phyloP scores from a whole-genome alignment of 2,329 filamentous ascomycete species.

The Fonsecaea multimorphosa region DNA sequence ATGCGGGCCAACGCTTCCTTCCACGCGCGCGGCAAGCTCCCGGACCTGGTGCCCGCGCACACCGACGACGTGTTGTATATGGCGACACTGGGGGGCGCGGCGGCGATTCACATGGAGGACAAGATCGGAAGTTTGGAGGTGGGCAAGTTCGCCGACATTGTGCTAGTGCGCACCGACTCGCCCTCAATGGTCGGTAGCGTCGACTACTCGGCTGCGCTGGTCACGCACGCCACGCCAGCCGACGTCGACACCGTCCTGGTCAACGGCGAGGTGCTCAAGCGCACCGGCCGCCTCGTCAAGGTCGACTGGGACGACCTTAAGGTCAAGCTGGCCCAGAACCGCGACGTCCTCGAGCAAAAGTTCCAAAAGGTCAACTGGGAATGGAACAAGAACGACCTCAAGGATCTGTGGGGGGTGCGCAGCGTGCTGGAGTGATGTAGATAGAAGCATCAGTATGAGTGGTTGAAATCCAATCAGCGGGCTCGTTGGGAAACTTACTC shows the following conservation, averaged over 20 bases:
- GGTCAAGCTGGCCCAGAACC: background rate
- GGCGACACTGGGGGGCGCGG: conserved; percentile 54
- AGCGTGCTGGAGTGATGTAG: conserved; percentile 6
- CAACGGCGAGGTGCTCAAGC: conserved; percentile 52
- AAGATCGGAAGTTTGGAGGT: conserved; percentile 54
- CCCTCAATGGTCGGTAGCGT: conserved; percentile 50
- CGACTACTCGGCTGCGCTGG: conserved; percentile 52
- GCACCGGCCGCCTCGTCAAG: conserved; percentile 31
- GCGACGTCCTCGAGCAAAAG: conserved; percentile 25
- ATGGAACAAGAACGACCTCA: conserved; percentile 16
- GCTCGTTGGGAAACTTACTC: too few relatives aligned
- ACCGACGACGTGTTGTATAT: conserved; percentile 57
- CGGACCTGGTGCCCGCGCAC: conserved; percentile 41
- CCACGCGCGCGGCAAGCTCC: conserved; percentile 38
- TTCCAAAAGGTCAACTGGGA: conserved; percentile 18
- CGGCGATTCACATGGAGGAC: conserved; percentile 50
- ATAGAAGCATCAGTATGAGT: too few relatives aligned
- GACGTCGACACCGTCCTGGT: conserved; percentile 55
- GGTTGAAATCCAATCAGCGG: too few relatives aligned
- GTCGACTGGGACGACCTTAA: conserved; percentile 24
- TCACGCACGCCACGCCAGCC: conserved; percentile 48
- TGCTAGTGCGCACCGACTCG: conserved; percentile 44
- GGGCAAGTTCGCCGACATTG: conserved; percentile 56
- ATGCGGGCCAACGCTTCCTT: conserved; percentile 42
- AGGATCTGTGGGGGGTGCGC: conserved; percentile 10